Evolutionary conservation across 345 rosid genomes (phyloP), one percentile per base, ranked within the genome.

Genomic region (Cardamine chenopodiifolia): DNA sequence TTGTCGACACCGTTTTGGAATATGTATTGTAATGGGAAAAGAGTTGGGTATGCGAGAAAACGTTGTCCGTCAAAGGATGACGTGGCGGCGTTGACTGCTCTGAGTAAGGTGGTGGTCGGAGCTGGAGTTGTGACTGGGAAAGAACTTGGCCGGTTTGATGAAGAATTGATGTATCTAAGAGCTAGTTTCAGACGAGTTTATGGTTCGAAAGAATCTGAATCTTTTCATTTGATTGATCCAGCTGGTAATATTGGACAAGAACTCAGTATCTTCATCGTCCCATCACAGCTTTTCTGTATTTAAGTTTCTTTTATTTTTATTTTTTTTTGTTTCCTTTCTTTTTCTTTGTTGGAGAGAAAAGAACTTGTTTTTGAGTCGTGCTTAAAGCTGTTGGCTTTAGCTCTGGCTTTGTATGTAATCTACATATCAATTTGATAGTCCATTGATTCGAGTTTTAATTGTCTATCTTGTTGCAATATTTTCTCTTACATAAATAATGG

Each of bases 201-300:
- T 58, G 82, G 88, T 6, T 83, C 89, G 1, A 49, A 39, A 45
- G 68, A 84, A 56, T 85, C 92, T 23, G 88, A 87, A 75, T 83
- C 97, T 60, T 90, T 87, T 48, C 94, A 85, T 73, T 72, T 90
- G 85, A 83, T 90, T 54, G 94, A 88, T 60, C 97, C 92, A 0
- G 84, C 87, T 18, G 89, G 89, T 14, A 82, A 79, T 62, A 83
- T 86, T 1, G 92, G 92, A 20, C 94, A 90, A 78, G 94, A 90
- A 79, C 88, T 90, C 34, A 87, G 97, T 71, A 78, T 90, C 68
- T 87, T 83, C 81, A 72, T 90, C 62, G 79, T 81, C 34, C 82
- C 88, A 20, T 86, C 82, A 23, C 45, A 70, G 55, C 2, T 6
- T 59, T 34, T 76, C 52, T 68, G 58, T 69, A 32, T 68, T 59